Conservation (phyloP, 2,329 filamentous ascomycete species). For the Zasmidium angulare region DNA sequence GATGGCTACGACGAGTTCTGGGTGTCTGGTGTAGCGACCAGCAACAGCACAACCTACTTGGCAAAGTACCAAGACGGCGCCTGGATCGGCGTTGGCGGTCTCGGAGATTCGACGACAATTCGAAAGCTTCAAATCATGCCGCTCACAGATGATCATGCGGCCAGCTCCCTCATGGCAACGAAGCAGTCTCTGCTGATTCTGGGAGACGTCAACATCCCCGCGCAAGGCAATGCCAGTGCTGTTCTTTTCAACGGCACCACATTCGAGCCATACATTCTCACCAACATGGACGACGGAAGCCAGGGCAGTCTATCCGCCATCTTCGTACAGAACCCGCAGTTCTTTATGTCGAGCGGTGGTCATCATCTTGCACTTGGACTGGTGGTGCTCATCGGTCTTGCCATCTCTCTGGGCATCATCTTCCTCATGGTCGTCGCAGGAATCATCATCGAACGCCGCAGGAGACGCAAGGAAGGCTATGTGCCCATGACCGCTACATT, state of each 20-base stretch:
- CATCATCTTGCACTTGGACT: slow-evolving; percentile 69
- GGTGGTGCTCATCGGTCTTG: slow-evolving; percentile 77
- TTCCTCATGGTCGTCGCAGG: slow-evolving; percentile 75
- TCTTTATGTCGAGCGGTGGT: slow-evolving; percentile 63
- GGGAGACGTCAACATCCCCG: slow-evolving; percentile 74
- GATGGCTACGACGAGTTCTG: slow-evolving; percentile 73
- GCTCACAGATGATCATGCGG: slow-evolving; percentile 66
- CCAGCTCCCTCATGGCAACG: slow-evolving; percentile 62
- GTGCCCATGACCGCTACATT: slow-evolving; percentile 55
- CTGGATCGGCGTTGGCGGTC: slow-evolving; percentile 67
- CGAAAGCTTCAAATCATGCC: slow-evolving; percentile 79
- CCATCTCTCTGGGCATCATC: slow-evolving; percentile 73
- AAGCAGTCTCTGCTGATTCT: slow-evolving; percentile 77
- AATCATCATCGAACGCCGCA: slow-evolving; percentile 71
- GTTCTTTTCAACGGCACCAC: slow-evolving; percentile 82
- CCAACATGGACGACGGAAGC: slow-evolving; percentile 62
- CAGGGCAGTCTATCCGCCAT: slow-evolving; percentile 75
- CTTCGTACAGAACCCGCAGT: slow-evolving; percentile 74
- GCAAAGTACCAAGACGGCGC: slow-evolving; percentile 72
- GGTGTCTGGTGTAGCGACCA: slow-evolving; percentile 65
- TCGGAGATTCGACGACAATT: slow-evolving; percentile 67
- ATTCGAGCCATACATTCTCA: slow-evolving; percentile 77
- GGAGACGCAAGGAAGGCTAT: slow-evolving; percentile 78
- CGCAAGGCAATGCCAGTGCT: slow-evolving; percentile 79
- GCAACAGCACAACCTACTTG: slow-evolving; percentile 70